Evolutionary conservation across 768 basidiomycete species (phyloP).

Genomic region (Macrolepiota fuliginosa): DNA sequence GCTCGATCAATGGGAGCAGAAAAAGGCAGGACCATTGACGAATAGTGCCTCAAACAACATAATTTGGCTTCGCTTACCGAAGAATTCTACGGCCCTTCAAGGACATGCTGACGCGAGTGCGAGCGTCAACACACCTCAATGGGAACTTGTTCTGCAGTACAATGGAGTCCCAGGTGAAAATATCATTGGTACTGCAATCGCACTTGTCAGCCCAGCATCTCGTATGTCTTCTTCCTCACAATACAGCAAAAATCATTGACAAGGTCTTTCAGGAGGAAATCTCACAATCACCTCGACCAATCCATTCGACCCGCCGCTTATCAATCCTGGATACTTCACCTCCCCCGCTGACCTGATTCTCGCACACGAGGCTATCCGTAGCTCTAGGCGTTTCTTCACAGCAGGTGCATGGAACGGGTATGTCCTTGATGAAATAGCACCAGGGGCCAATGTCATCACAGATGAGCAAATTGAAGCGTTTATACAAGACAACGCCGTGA

Average conservation of each 20-base stretch:
- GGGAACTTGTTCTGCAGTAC: constrained; percentile 16
- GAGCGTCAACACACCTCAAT: constrained; percentile 21
- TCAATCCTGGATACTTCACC: constrained; percentile 10
- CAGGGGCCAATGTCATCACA: neutral
- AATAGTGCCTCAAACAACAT: constrained; percentile 15
- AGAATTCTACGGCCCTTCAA: constrained; percentile 5
- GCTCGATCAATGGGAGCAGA: constrained; percentile 14
- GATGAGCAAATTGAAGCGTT: constrained; percentile 16
- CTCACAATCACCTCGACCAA: constrained; percentile 14
- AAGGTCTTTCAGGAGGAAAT: constrained; percentile 8
- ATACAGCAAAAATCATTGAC: neutral
- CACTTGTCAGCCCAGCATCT: constrained; percentile 14
- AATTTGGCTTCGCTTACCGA: constrained; percentile 19
- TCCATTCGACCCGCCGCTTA: constrained; percentile 13
- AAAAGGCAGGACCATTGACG: constrained; percentile 16
- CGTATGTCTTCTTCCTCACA: constrained; percentile 2
- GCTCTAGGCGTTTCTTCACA: constrained; percentile 18
- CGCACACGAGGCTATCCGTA: constrained; percentile 17
- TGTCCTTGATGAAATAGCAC: constrained; percentile 11
- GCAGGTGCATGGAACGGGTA: constrained; percentile 18
- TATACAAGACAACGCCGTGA: neutral
- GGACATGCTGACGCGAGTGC: constrained; percentile 20
- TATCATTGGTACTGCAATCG: neutral
- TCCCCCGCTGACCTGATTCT: constrained; percentile 19
- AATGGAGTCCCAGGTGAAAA: neutral